A percentile compares a stretch with the other conserved stretches of the same genome.
These are phyloP conservation scores for Euphorbia peplus DNA, from an alignment of 345 rosid genomes.

Conservation along the genomic window DNA sequence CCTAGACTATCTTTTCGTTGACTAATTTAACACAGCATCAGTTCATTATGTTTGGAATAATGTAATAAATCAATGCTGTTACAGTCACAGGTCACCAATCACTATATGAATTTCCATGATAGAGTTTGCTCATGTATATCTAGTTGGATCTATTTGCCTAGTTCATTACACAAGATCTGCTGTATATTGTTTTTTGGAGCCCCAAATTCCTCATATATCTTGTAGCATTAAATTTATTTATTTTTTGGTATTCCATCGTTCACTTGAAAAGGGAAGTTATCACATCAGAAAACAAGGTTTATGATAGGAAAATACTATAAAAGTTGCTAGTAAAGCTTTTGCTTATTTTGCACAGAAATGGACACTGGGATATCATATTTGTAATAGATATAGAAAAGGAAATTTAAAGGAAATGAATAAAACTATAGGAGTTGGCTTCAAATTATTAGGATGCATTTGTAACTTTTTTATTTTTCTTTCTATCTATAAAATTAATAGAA, in stretches of 20 bases:
- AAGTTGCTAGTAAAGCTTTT: not conserved
- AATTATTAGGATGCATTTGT: too few species aligned
- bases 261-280: too few species aligned
- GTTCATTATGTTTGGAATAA: not conserved
- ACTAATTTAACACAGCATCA: not conserved
- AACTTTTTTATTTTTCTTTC: too few species aligned
- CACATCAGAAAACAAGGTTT: not conserved
- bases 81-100: not conserved
- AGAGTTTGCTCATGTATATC: not conserved
- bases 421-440: too few species aligned
- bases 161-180: not conserved
- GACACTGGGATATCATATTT: too few species aligned
- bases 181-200: not conserved
- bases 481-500: too few species aligned
- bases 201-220: not conserved
- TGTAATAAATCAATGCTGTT: conserved; percentile 3
- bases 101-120: not conserved
- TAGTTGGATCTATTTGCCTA: not conserved
- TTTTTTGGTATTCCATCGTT: not conserved
- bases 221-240: not conserved
- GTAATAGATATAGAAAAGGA: too few species aligned
- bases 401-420: too few species aligned
- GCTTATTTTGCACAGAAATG: too few species aligned
- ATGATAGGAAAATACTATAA: not conserved
- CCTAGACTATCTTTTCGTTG: not conserved